Base-by-base conservation (phyloP, 345 rosid species). In the Raphanus sativus region DNA sequence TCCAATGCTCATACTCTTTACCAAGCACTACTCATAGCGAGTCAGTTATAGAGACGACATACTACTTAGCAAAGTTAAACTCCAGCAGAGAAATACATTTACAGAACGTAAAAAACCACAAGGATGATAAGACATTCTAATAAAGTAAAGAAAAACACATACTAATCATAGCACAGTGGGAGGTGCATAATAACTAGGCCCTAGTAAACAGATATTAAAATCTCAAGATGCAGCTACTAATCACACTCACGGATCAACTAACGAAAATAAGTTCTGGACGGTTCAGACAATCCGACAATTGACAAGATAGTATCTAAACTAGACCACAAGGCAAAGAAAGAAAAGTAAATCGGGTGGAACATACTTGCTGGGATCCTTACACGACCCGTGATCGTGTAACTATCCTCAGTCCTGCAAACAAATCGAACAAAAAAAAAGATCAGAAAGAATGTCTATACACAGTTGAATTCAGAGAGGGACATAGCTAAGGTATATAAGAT, bases 311-410 rank as follows among this genome's bases (percentile, higher is more conserved):
- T 13, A 8, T 8, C 11, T 15, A 38, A 65, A 55, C 8, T 10
- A 50, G 25, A 10, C 11, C 15, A 54, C 12, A 25, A 34, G 21
- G 6, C 32, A 55, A 66, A 38, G 10, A 8, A 61, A 40, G 36
- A 70, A n/a, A 5, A 13, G 25, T 12, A 13, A 62, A 30, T 45
- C 17, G 55, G 62, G 10, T 6, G 67, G 21, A 45, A 16, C 83
- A 2, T 80, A 92, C 99, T 88, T 6, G 85, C 76, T 66, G 87
- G 87, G 61, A 92, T 70, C 86, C 82, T 89, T 29, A 92, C 95
- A 69, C 97, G 89, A 69, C 99, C 99, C 17, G 83, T 90, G 62
- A 95, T 88, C 9, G 86, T 71, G 85, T 80, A 83, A 36, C 94
- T 91, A 76, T 92, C 95, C 10, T 72, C 86, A 61, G 89, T 82